Evolutionary conservation across 2,329 filamentous ascomycete species (phyloP).

Genomic region (Pestalotiopsis sp.): DNA sequence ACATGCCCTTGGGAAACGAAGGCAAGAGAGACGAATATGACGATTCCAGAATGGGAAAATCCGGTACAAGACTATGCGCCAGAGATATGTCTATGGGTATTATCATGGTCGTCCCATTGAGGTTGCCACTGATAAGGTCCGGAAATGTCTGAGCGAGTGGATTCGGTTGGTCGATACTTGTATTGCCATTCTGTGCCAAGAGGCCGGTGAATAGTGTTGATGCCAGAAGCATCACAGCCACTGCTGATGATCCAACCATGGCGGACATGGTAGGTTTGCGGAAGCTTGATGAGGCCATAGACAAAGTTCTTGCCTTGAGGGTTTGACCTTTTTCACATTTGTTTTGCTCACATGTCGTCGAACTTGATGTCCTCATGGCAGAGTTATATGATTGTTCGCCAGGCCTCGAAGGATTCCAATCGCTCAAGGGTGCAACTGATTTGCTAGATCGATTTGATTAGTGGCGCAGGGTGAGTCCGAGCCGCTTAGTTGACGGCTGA

Average conservation of each 20-base stretch:
- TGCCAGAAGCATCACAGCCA: slow-evolving; percentile 2
- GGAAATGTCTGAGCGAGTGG: slow-evolving; percentile 47
- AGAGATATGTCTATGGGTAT: slow-evolving; percentile 49
- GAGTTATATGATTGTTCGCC: background rate
- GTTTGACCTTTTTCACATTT: background rate
- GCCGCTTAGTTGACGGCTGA: background rate
- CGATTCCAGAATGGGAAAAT: slow-evolving; percentile 50
- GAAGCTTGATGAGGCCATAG: background rate
- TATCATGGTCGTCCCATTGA: slow-evolving; percentile 54
- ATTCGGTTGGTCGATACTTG: slow-evolving; percentile 39
- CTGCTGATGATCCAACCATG: background rate
- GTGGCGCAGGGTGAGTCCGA: background rate
- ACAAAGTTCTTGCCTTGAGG: background rate
- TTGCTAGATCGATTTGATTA: background rate
- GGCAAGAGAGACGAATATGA: slow-evolving; percentile 48
- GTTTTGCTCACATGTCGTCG: background rate
- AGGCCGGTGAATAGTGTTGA: slow-evolving; percentile 1
- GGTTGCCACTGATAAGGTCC: slow-evolving; percentile 47
- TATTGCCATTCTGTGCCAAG: slow-evolving; percentile 20
- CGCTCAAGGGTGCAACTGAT: background rate
- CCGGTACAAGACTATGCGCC: slow-evolving; percentile 48
- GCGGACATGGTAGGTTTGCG: background rate
- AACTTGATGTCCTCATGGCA: background rate
- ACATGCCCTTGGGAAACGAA: slow-evolving; percentile 49
- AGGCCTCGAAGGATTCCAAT: background rate